Evolutionary conservation across 2,329 filamentous ascomycete genomes (phyloP).

Genomic region (Diaporthe citri): DNA sequence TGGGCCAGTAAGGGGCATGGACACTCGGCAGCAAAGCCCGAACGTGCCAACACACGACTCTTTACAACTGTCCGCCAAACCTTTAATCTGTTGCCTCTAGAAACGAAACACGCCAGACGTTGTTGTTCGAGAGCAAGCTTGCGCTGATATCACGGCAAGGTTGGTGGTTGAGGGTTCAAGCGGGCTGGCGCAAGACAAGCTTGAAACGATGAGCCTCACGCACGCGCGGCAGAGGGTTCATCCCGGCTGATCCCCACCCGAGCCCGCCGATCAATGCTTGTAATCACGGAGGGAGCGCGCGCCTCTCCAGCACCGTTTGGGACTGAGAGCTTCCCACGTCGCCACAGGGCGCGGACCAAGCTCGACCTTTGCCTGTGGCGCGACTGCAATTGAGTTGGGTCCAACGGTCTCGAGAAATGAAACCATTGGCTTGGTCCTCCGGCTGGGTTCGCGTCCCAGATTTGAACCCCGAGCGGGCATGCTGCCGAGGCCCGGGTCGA

Average conservation of each 20-base stretch:
- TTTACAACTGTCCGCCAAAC: background rate
- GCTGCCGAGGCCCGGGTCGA: background rate
- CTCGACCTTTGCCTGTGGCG: conserved; percentile 16
- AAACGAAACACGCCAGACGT: conserved; percentile 18
- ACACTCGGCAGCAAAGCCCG: background rate
- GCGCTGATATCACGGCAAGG: conserved; percentile 3
- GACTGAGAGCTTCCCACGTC: conserved; percentile 26
- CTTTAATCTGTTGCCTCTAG: background rate
- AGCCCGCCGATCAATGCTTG: conserved; percentile 25
- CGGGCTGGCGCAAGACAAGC: background rate
- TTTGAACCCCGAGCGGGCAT: background rate
- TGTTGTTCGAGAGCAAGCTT: background rate
- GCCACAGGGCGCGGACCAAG: conserved; percentile 8
- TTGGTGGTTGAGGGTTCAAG: background rate
- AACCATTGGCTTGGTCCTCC: background rate
- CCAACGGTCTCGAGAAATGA: conserved; percentile 3
- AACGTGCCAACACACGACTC: background rate
- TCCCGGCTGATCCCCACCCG: conserved; percentile 3
- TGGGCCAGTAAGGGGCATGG: background rate
- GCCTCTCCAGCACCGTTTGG: conserved; percentile 19
- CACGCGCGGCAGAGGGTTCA: conserved; percentile 1
- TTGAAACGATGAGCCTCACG: conserved; percentile 24
- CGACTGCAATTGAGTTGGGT: conserved; percentile 6
- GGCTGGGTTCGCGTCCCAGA: background rate
- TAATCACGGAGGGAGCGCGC: conserved; percentile 24